Evolutionary conservation across 176 grass and related monocot species (phyloP), one percentile per base, ranked within the genome.

Genomic region (Zea luxurians): DNA sequence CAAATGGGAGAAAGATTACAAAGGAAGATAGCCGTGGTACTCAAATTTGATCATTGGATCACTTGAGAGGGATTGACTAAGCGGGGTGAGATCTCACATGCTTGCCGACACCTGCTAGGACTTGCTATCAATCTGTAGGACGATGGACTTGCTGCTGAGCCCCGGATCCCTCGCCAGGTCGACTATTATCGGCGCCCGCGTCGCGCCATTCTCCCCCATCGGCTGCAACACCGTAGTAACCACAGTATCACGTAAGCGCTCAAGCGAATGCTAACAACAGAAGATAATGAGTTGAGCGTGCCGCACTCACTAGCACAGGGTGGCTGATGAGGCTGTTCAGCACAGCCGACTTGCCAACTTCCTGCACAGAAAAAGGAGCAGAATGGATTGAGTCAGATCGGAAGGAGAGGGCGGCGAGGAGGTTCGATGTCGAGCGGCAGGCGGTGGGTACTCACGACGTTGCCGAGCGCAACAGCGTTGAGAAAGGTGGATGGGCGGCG

Each of bases 51-150:
- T n/a, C n/a, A n/a, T n/a, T n/a, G n/a, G n/a, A n/a, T n/a, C n/a
- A n/a, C n/a, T n/a, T n/a, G n/a, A n/a, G n/a, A n/a, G n/a, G n/a
- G n/a, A n/a, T n/a, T n/a, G n/a, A 20, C 38, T 43, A 68, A 2
- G 6, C 8, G 40, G 46, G 1, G 64, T 35, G 43, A 91, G 84
- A 89, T 79, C 75, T 88, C 74, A 91, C 94, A 88, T 83, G 94
- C 94, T 97, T 78, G 94, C 89, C 13, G 94, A 91, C 66, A 97
- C 94, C 75, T 97, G 94, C 86, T 97, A 91, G 17, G 94, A 97
- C 82, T 97, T 97, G 91, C 81, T 92, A 72, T 97, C 91, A 78
- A 94, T 87, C 88, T 94, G 94, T 47, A 97, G 81, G 50, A 94
- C 88, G 21, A 97, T 97, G 63, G 89, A 97, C 85, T 94, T 97